Evolutionary conservation across 352 stramenopile genomes (phyloP), one percentile per base, ranked within the genome.

Genomic region (Phytopythium mirpurense): DNA sequence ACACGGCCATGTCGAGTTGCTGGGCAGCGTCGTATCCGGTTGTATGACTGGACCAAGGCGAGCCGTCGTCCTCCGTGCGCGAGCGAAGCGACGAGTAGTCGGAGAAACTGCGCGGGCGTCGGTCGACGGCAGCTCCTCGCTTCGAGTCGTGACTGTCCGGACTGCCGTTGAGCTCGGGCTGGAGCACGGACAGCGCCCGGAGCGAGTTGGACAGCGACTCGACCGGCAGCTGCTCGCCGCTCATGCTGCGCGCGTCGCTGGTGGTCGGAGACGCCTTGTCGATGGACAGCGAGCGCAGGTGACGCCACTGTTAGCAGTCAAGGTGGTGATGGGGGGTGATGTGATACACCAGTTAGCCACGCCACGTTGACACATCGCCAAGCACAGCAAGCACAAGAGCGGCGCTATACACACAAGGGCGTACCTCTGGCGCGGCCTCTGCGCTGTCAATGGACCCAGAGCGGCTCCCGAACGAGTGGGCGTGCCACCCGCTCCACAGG

Each of bases 81-180:
- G 67, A 62, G 0, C 60, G 60, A 9, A 86, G 54, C 9, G 65
- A 68, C 54, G 73, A 70, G 52, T 88, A 90, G 53, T 90, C 78
- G 12, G 80, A 90, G 45, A 75, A 88, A 43, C 80, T 90, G 9
- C 78, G 73, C 15, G 74, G 73, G 6, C 77, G 63, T 11, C 23
- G 38, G 10, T 12, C n/a, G 18, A 40, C 29, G 9, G 29, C 14
- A 14, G 45, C 29, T 27, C 18, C 24, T 5, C 43, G 15, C 5
- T 19, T 24, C 15, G 15, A 16, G 3, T 37, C n/a, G 5, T 11
- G 8, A n/a, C 27, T 51, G 29, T 38, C 11, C 7, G 29, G 5
- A 9, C 10, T 19, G 21, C 16, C 19, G 6, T 29, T 12, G 1
- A 32, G 29, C 11, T 42, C 31, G 18, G 59, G 43, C 11, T 19